Evolutionary conservation across 306 rosid genomes (phyloP).

Genomic region (Dalbergia oliveri): DNA sequence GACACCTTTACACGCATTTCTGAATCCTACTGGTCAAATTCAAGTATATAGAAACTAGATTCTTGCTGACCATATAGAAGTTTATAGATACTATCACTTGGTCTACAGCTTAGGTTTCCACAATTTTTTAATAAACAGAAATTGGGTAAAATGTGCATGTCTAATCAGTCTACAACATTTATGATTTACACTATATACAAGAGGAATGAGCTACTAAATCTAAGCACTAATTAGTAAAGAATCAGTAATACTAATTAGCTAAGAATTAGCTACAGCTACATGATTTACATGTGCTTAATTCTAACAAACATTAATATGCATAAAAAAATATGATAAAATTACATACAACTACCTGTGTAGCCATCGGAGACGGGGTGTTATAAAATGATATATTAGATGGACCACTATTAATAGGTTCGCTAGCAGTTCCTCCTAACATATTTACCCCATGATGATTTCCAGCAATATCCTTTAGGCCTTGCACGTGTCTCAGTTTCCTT

Average conservation of each 20-base stretch:
- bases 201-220: too few relatives aligned
- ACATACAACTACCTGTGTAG: conserved; percentile 69
- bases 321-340: conserved; percentile 6
- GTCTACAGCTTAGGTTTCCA: conserved; percentile 18
- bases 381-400: conserved; percentile 70
- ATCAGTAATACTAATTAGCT: background rate
- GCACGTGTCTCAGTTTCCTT: conserved; percentile 75
- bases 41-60: background rate
- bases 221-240: too few relatives aligned
- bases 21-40: conserved; percentile 5
- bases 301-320: conserved; percentile 5
- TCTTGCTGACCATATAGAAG: conserved; percentile 19
- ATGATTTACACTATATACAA: too few relatives aligned
- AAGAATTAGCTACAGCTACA: background rate
- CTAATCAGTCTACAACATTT: too few relatives aligned
- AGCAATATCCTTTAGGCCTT: conserved; percentile 76
- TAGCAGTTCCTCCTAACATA: conserved; percentile 69
- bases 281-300: background rate
- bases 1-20: background rate
- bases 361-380: conserved; percentile 93
- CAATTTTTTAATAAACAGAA: conserved; percentile 8
- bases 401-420: conserved; percentile 69
- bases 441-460: conserved; percentile 73
- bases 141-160: too few relatives aligned
- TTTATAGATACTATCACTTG: conserved; percentile 23